Evolutionary conservation across 805 yeast genomes (phyloP), one percentile per base, ranked within the genome.

Genomic region (Metschnikowia proteae): DNA sequence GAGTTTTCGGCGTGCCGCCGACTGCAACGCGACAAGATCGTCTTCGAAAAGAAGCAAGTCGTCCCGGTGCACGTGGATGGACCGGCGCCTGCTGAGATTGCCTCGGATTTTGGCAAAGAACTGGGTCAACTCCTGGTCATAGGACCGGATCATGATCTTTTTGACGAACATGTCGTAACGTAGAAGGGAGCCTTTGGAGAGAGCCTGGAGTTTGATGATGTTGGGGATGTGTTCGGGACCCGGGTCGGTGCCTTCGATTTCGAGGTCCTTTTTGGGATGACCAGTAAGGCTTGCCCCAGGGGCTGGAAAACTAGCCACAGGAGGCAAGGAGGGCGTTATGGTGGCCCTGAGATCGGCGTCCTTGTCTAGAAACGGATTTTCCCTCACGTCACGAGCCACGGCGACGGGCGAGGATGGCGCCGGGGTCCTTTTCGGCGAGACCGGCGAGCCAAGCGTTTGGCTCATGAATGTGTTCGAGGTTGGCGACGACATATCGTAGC

Each of bases 121-220:
- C 7, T 60, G 62, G 2, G 75, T 63, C 23, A 84, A 55, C 55
- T 78, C 80, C 9, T 75, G 77, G 5, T 74, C 74, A 56, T 79
- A 80, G 1, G 86, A 76, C 50, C 75, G 78, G 28, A 86, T 60
- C 71, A 86, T 75, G 50, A 83, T 83, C 49, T 74, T 75, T 55
- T 79, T 78, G 32, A 86, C 84, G 62, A 81, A 82, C 68, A 83
- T 70, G 22, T 69, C 67, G 60, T 83, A 86, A 45, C 96, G 75
- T 47, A 79, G 68, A 36, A 81, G 71, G 0, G 87, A 82, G 17
- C 94, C 96, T 55, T 88, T 72, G 13, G 87, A 76, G 25, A 82
- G 66, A 0, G 94, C 80, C 62, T 90, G 96, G 13, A 90, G 67
- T 47, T 67, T 70, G 34, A 75, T 66, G 34, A 84, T 76, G 45